A percentile compares a stretch with the other conserved stretches of the same genome.
These are phyloP conservation scores for Fusarium armeniacum DNA, from an alignment of 2,329 filamentous ascomycete species.

Conservation along the genomic window DNA sequence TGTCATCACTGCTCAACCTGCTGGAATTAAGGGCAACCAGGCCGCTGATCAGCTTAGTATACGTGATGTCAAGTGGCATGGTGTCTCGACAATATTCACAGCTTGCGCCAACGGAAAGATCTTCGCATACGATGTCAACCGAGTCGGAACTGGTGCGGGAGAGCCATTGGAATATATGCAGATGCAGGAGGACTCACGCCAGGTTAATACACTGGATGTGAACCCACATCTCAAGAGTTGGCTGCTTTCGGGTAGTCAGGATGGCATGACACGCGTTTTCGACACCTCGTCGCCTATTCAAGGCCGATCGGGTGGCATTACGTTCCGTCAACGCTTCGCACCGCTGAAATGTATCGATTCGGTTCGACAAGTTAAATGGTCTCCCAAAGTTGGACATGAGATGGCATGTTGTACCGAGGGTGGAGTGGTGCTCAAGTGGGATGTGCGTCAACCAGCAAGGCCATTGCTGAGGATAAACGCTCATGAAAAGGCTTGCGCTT, in stretches of 20 bases:
- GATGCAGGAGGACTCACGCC: conserved; percentile 72
- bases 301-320: conserved; percentile 64
- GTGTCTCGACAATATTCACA: conserved; percentile 69
- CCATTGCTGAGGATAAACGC: conserved; percentile 72
- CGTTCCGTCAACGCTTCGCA: conserved; percentile 63
- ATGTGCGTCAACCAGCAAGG: conserved; percentile 67
- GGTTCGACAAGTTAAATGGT: conserved; percentile 75
- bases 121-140: conserved; percentile 72
- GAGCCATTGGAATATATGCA: conserved; percentile 69
- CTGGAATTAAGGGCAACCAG: conserved; percentile 58
- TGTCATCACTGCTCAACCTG: conserved; percentile 64
- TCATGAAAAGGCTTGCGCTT: conserved; percentile 71
- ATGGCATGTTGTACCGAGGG: conserved; percentile 76
- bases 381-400: conserved; percentile 70
- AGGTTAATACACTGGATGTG: conserved; percentile 74
- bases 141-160: conserved; percentile 60
- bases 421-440: conserved; percentile 74
- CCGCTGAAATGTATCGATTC: conserved; percentile 57
- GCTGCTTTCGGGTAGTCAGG: conserved; percentile 73
- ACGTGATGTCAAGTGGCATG: conserved; percentile 72
- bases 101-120: conserved; percentile 75
- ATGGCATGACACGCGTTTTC: conserved; percentile 73
- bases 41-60: conserved; percentile 72
- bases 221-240: conserved; percentile 71
- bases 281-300: conserved; percentile 66